phyloP scores from a whole-genome alignment of 441 rosid genomes.

The Eruca vesicaria region DNA sequence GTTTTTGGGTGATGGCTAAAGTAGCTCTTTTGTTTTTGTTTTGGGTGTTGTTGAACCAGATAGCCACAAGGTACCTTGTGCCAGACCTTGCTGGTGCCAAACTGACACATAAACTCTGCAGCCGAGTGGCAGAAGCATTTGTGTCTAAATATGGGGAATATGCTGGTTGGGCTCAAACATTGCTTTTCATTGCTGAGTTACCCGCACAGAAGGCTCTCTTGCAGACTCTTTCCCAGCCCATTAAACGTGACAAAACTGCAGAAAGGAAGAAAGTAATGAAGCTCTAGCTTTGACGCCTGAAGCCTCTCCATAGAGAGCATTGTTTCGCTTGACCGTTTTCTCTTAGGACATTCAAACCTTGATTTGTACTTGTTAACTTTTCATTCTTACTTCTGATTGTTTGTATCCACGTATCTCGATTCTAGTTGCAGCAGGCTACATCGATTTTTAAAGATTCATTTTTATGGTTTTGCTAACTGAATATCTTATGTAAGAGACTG shows the following conservation, averaged over 20 bases:
- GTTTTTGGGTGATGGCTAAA: slow-evolving; percentile 22
- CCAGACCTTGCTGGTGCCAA: slow-evolving; percentile 87
- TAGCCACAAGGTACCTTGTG: slow-evolving; percentile 71
- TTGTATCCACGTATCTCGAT: background rate
- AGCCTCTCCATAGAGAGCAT: background rate
- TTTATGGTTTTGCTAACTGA: background rate
- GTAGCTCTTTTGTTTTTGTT: slow-evolving; percentile 9
- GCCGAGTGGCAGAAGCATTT: slow-evolving; percentile 81
- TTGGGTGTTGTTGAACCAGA: slow-evolving; percentile 50
- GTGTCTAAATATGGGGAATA: slow-evolving; percentile 83
- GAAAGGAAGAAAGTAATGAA: slow-evolving; percentile 21
- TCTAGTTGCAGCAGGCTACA: background rate
- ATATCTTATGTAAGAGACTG: background rate
- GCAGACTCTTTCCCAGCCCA: slow-evolving; percentile 43
- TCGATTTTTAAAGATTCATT: background rate
- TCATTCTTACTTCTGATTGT: background rate
- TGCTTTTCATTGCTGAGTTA: slow-evolving; percentile 84
- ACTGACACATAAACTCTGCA: slow-evolving; percentile 63
- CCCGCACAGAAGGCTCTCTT: slow-evolving; percentile 77
- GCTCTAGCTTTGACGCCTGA: background rate
- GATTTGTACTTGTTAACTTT: background rate
- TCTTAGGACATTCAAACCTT: background rate
- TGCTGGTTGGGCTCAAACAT: slow-evolving; percentile 98
- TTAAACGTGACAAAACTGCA: slow-evolving; percentile 35
- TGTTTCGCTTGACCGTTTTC: background rate